Base-by-base conservation (phyloP, 768 basidiomycete species). In the Leccinum barrowsii region DNA sequence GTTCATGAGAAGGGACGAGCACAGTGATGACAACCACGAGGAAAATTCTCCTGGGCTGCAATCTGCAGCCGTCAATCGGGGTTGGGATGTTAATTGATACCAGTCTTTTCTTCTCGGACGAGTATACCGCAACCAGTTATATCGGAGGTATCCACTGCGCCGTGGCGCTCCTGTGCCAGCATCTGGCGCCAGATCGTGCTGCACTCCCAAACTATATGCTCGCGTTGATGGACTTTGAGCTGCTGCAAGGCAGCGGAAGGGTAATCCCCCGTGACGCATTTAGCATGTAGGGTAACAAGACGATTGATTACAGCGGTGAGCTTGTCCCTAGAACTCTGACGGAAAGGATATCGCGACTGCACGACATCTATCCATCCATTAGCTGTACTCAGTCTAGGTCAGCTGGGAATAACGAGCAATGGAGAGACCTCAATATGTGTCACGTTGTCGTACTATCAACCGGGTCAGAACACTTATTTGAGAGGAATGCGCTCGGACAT, bases 131-230 rank as follows among this genome's bases (percentile, higher is more conserved):
- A 85, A 15, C 77, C 66, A 40, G 65, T 63, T 24, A 70, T 62
- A 51, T 75, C 77, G 57, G 73, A 57, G 61, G 76, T 54, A 46
- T 75, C 70, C 24, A 62, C n/a, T 24, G 56, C 52, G 17, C 90
- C 90, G 4, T 85, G 80, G 28, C 90, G 82, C 64, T 92, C 90
- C 40, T 85, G 82, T 2, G 85, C 87, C 59, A 97, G 90, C 94
- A 97, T 95, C 72, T 92, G 89, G 24, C 93, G 81, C 97, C 97
- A 99, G 12, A 98, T 98, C 94, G 32, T 57, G 87, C 70, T n/a
- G n/a, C n/a, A n/a, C n/a, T n/a, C n/a, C n/a, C n/a, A n/a, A n/a
- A n/a, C n/a, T n/a, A n/a, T n/a, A n/a, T n/a, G n/a, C n/a, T n/a
- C n/a, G n/a, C n/a, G n/a, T n/a, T n/a, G n/a, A n/a, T 94, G 86